Conservation (phyloP, 176 grass and related monocot species). For the Chrysopogon serrulatus region DNA sequence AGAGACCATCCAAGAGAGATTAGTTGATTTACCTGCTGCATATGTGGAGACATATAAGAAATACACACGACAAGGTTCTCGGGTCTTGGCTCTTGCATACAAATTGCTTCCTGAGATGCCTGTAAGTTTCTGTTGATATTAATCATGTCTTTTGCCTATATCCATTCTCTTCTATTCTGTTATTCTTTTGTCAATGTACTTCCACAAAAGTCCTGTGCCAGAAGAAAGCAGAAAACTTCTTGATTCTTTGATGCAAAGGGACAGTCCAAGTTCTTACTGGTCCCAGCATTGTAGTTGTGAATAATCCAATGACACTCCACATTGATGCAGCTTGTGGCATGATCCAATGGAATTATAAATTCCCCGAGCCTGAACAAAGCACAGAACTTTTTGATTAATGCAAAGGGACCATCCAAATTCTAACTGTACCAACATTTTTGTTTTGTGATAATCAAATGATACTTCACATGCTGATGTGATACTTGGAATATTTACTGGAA, state of each 20-base stretch:
- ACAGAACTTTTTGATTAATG: background rate
- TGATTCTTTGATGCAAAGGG: background rate
- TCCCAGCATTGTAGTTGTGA: background rate
- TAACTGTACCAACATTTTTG: background rate
- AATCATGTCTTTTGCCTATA: background rate
- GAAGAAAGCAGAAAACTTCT: background rate
- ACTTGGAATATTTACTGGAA: background rate
- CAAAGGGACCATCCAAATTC: background rate
- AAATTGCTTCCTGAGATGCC: slow-evolving; percentile 91
- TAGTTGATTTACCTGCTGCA: slow-evolving; percentile 66
- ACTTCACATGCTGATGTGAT: background rate
- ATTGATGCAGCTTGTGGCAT: background rate
- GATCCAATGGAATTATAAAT: background rate
- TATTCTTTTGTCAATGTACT: slow-evolving; percentile 6
- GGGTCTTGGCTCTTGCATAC: slow-evolving; percentile 94
- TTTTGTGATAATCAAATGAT: background rate
- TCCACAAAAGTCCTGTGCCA: background rate
- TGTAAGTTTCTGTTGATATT: slow-evolving; percentile 53
- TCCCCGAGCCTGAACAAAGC: background rate
- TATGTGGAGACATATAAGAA: slow-evolving; percentile 99
- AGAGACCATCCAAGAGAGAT: slow-evolving; percentile 96
- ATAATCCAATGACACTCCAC: background rate
- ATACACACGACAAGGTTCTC: slow-evolving; percentile 92
- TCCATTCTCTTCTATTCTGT: background rate
- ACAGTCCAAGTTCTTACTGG: background rate